Conservation (phyloP, 371 early-diverging fungal species). For the Saksenaea vasiformis region DNA sequence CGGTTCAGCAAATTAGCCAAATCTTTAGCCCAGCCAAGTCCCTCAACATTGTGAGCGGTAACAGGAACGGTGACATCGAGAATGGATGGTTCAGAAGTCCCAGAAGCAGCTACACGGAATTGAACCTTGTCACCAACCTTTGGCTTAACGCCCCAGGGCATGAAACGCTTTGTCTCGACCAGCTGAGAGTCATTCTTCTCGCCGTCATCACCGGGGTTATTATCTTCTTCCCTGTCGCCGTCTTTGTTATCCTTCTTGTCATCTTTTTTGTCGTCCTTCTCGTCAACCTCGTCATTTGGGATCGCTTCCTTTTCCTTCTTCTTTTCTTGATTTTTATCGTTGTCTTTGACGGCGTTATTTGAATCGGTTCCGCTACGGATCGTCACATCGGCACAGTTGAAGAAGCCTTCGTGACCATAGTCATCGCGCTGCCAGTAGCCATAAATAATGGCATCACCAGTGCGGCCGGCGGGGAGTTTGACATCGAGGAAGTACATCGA, state of each 20-base stretch:
- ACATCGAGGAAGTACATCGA: not conserved
- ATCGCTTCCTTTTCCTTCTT: not conserved
- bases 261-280: too few relatives aligned
- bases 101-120: not conserved
- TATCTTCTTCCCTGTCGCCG: too few relatives aligned
- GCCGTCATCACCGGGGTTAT: not conserved
- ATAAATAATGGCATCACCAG: not conserved
- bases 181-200: not conserved
- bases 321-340: too few relatives aligned
- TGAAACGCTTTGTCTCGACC: not conserved
- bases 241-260: too few relatives aligned
- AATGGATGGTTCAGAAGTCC: not conserved
- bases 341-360: not conserved
- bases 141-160: not conserved
- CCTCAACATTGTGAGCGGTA: not conserved
- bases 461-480: not conserved
- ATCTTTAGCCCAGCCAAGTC: not conserved
- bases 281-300: not conserved
- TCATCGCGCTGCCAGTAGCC: not conserved
- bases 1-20: not conserved
- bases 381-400: conserved; percentile 4
- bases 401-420: not conserved
- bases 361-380: not conserved
- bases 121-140: not conserved
- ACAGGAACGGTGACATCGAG: not conserved